Conservation (phyloP, 768 basidiomycete genomes). For the Thelephora aurantiotincta region DNA sequence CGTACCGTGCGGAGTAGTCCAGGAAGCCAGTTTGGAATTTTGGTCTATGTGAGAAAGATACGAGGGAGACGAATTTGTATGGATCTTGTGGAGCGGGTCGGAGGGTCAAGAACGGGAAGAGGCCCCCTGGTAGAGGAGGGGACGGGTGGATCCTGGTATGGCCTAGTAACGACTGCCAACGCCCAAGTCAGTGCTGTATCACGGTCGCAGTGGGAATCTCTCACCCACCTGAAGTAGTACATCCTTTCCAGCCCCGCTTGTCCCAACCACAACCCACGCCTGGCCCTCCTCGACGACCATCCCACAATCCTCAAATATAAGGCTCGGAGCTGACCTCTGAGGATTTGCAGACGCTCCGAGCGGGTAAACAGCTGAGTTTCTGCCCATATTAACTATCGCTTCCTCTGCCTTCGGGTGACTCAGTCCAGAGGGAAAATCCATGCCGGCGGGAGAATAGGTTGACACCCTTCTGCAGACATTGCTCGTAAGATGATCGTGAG, state of each 20-base stretch:
- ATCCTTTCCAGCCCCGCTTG: conserved; percentile 47
- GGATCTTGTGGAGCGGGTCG: conserved; percentile 26
- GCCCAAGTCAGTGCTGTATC: background rate
- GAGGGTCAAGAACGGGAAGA: conserved; percentile 60
- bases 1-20: conserved; percentile 89
- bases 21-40: conserved; percentile 43
- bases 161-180: conserved; percentile 46
- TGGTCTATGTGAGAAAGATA: conserved; percentile 55
- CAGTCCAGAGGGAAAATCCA: too few relatives aligned
- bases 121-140: conserved; percentile 44
- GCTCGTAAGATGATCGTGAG: too few relatives aligned
- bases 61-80: conserved; percentile 34
- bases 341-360: background rate
- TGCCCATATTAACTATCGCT: background rate
- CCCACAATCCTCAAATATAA: conserved; percentile 26
- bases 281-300: conserved; percentile 52
- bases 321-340: conserved; percentile 3
- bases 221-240: conserved; percentile 49
- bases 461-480: too few relatives aligned
- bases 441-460: too few relatives aligned
- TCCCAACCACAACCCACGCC: conserved; percentile 66
- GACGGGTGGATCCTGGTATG: conserved; percentile 56
- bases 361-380: background rate
- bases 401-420: background rate
- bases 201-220: background rate